Evolutionary conservation across 352 stramenopile genomes (phyloP).

Genomic region (Bremia lactucae): DNA sequence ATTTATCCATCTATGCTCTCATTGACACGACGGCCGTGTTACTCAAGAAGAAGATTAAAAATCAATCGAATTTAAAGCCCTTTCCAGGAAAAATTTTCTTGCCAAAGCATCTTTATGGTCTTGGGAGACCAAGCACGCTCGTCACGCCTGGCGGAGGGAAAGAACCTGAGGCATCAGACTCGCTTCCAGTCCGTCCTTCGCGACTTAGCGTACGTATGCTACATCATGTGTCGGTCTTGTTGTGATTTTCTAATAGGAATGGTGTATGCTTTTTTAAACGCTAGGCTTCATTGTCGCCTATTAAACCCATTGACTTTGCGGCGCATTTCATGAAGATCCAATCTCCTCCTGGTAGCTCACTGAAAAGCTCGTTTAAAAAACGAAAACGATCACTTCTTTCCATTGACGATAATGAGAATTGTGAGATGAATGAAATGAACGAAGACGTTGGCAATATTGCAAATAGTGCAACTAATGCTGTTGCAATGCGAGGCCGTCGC

Average conservation of each 20-base stretch:
- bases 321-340: slow-evolving; percentile 52
- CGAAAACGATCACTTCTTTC: slow-evolving; percentile 22
- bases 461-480: too few species aligned
- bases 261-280: slow-evolving; percentile 3
- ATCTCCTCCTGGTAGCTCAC: slow-evolving; percentile 38
- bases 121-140: slow-evolving; percentile 11
- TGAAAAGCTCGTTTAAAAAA: slow-evolving; percentile 30
- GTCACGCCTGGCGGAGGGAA: slow-evolving; percentile 12
- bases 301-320: slow-evolving; percentile 44
- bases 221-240: too few species aligned
- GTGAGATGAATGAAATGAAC: slow-evolving; percentile 16
- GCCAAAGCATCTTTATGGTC: slow-evolving; percentile 54
- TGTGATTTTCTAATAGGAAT: slow-evolving; percentile 1
- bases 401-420: slow-evolving; percentile 2
- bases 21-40: slow-evolving; percentile 42
- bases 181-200: slow-evolving; percentile 8
- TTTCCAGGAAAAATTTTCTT: slow-evolving; percentile 80
- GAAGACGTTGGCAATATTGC: too few species aligned
- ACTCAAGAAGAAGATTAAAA: slow-evolving; percentile 81
- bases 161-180: slow-evolving; percentile 20
- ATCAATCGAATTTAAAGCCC: slow-evolving; percentile 70
- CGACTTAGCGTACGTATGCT: slow-evolving; percentile 39
- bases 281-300: slow-evolving; percentile 61
- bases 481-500: slow-evolving; percentile 25
- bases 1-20: slow-evolving; percentile 46